Base-by-base conservation (phyloP, 495 filamentous ascomycete genomes). In the Penicillium cataractarum region DNA sequence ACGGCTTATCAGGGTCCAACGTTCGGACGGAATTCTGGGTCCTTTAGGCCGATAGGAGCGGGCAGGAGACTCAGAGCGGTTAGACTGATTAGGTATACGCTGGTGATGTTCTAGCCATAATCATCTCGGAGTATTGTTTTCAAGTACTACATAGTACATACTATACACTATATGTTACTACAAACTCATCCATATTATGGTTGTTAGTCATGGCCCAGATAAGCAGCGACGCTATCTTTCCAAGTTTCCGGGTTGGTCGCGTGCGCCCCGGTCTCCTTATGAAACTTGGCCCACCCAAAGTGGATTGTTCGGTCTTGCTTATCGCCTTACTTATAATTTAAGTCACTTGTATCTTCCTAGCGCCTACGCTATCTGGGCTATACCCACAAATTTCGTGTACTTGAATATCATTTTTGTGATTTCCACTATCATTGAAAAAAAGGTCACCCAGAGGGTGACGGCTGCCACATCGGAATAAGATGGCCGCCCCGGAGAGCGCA, bases 391-490 rank as follows among this genome's bases (percentile, higher is more conserved):
- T 22, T 10, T 10, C 42, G 22, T 46, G 9, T 21, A 46, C 42
- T 46, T 50, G 21, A 22, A 60, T 31, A 50, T 39, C 32, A 40
- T 15, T 40, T 56, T 40, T 60, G 8, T 51, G 24, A 52, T 60
- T 60, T 58, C 65, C 26, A 51, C 57, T 65, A 37, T 56, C 63
- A 63, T 57, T 66, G 49, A 60, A 63, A 53, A 61, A n/a, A 62
- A 60, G 35, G 63, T 69, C 70, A 71, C 68, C 27, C 49, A 1
- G 1, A n/a, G 57, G 71, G 75, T 72, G 74, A 79, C 76, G 76
- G 76, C 76, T 79, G 76, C 76, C 76, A 79, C 70, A 65, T 64
- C 67, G 31, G 13, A 42, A 48, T 46, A 52, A 63, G 49, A 53
- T 51, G 53, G 55, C 57, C 37, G 35, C 42, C 31, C 58, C 57